Evolutionary conservation across 139 green algal genomes (phyloP), one percentile per base, ranked within the genome.

Genomic region (Volvox reticuliferus): DNA sequence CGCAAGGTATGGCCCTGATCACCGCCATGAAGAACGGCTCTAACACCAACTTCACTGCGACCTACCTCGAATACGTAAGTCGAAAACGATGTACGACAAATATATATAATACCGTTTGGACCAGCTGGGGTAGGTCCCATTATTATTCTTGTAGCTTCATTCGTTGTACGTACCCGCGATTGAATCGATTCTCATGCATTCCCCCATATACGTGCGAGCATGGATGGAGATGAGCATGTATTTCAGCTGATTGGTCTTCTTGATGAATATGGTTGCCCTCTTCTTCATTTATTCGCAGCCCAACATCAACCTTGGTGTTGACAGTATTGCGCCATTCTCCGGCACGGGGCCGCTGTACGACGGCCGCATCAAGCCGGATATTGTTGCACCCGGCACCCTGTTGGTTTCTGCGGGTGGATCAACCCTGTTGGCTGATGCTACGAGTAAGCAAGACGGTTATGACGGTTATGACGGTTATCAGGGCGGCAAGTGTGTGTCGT

Each of bases 301-400:
- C n/a, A 61, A 76, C 16, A 14, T 87, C 6, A 73, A 76, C n/a
- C 30, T 79, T 21, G 82, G 63, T 18, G 78, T 88, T 26, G 93
- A 95, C 33, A 95, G 92, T 87, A 83, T 97, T 68, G 93, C 95
- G 0, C 65, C 81, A 20, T 97, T 95, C 78, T 94, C 91, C 0
- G 94, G 81, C 32, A 92, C 91, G 24, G 96, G 96, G 1, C 96
- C 96, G 30, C 96, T 96, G 0, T 63, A 55, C 13, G 97, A 99
- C 88, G 92, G 91, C 63, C 91, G 97, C 33, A 94, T 97, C 69
- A 99, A 99, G 91, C 97, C 97, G 12, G 97, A 99, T 84, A 65
- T 99, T 21, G 92, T 98, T 6, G 95, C 96, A 0, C 97, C 97
- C 18, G 97, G 97, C 36, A 32, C 21, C 36, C 1, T 12, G 17